Evolutionary conservation across 2,329 filamentous ascomycete genomes (phyloP).

Genomic region (Tolypocladium inflatum): DNA sequence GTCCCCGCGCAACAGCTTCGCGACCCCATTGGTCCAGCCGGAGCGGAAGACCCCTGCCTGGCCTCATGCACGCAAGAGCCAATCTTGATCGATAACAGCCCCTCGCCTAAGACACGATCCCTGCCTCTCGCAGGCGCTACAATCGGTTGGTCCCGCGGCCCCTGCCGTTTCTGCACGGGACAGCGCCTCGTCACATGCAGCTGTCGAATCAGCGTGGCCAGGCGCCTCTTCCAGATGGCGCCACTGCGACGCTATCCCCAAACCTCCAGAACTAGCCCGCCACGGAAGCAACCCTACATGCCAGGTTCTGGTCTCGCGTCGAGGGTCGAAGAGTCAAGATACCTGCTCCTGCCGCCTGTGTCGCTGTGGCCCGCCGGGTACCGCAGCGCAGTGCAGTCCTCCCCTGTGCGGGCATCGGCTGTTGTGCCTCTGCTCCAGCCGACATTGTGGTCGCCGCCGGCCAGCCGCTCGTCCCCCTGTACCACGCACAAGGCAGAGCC

Average conservation of each 20-base stretch:
- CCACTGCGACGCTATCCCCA: not conserved
- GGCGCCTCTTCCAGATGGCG: not conserved
- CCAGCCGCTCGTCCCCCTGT: not conserved
- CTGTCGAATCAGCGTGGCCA: constrained; percentile 6
- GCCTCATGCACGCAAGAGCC: constrained; percentile 23
- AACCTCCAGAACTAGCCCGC: constrained; percentile 1
- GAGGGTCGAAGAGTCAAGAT: not conserved
- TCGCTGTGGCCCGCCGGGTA: not conserved
- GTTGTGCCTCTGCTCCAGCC: not conserved
- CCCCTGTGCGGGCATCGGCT: not conserved
- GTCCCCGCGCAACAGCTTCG: not conserved
- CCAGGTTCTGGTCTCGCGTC: not conserved
- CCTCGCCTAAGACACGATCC: constrained; percentile 12
- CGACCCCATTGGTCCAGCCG: constrained; percentile 5
- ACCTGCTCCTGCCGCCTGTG: not conserved
- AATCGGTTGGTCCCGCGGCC: constrained; percentile 37
- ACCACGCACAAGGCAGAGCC: not conserved
- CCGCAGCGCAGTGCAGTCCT: not conserved
- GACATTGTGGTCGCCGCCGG: not conserved
- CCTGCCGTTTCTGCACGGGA: constrained; percentile 35
- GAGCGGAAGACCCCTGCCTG: constrained; percentile 9
- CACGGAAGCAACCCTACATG: constrained; percentile 3
- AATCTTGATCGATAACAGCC: constrained; percentile 29
- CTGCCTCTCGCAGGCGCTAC: constrained; percentile 22
- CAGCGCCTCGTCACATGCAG: constrained; percentile 32